These are phyloP conservation scores for Lichenothelia convexa DNA, from an alignment of 495 filamentous ascomycete species.

Conservation along the genomic window DNA sequence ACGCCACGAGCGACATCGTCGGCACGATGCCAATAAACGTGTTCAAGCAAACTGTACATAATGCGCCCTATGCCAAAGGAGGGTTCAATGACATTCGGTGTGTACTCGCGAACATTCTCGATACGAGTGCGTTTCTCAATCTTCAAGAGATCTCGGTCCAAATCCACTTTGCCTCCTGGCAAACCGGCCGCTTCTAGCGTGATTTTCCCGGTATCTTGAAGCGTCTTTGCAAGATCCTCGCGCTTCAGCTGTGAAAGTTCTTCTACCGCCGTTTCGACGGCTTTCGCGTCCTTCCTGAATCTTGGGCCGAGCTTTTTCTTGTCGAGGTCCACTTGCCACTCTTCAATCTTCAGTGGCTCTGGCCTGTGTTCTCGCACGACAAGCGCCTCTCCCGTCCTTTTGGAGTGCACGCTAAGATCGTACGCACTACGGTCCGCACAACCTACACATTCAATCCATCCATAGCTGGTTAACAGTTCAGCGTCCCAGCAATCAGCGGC, in stretches of 20 bases:
- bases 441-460: constrained; percentile 78
- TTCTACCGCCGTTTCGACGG: constrained; percentile 52
- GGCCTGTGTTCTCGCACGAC: constrained; percentile 48
- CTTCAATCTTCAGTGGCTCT: constrained; percentile 49
- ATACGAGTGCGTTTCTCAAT: constrained; percentile 52
- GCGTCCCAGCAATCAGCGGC: constrained; percentile 75
- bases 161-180: constrained; percentile 45
- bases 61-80: constrained; percentile 75
- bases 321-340: constrained; percentile 56
- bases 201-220: constrained; percentile 47
- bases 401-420: constrained; percentile 60
- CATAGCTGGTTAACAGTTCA: constrained; percentile 57
- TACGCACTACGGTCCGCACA: constrained; percentile 71
- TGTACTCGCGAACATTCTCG: constrained; percentile 58
- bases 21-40: constrained; percentile 56
- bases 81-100: constrained; percentile 69
- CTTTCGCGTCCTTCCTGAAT: constrained; percentile 65
- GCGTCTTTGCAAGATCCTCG: constrained; percentile 46
- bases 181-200: constrained; percentile 45
- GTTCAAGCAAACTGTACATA: constrained; percentile 60
- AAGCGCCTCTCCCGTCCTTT: constrained; percentile 58
- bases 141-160: constrained; percentile 48
- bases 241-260: constrained; percentile 48
- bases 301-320: constrained; percentile 70
- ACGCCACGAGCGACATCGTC: constrained; percentile 47